Evolutionary conservation across 139 green algal genomes (phyloP).

Genomic region (Spirogloea muscicola): DNA sequence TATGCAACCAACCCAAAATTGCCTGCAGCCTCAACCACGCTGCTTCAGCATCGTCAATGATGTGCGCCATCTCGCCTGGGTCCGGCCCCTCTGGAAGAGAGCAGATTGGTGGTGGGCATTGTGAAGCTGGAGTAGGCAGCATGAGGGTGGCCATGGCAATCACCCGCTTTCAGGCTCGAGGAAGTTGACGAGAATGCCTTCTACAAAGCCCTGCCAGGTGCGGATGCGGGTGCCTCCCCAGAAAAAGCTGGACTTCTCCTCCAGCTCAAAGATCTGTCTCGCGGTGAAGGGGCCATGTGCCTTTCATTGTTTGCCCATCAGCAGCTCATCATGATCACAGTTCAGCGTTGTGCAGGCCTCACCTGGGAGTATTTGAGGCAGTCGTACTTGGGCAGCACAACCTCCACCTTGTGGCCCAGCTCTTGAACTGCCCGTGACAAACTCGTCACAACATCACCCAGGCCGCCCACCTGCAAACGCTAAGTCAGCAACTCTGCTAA

Average conservation of each 20-base stretch:
- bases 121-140: no score
- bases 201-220: conserved; percentile 46
- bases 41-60: no score
- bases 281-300: no score
- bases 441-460: conserved; percentile 91
- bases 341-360: no score
- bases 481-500: no score
- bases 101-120: no score
- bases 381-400: conserved; percentile 95
- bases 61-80: no score
- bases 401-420: conserved; percentile 73
- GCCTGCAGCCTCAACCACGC: conserved; percentile 45
- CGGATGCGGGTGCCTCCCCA: conserved; percentile 57
- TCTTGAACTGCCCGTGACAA: conserved; percentile 84
- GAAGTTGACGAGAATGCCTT: conserved; percentile 49
- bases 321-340: no score
- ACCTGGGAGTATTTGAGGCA: conserved; percentile 67
- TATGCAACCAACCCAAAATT: conserved; percentile 79
- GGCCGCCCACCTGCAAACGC: conserved; percentile 66
- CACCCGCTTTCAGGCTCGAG: conserved; percentile 49
- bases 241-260: conserved; percentile 64
- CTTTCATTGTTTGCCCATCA: no score
- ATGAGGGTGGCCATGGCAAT: no score
- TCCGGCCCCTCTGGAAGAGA: no score
- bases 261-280: conserved; percentile 42